Evolutionary conservation across 2,329 filamentous ascomycete genomes (phyloP).

Genomic region (Calonectria pteridis): DNA sequence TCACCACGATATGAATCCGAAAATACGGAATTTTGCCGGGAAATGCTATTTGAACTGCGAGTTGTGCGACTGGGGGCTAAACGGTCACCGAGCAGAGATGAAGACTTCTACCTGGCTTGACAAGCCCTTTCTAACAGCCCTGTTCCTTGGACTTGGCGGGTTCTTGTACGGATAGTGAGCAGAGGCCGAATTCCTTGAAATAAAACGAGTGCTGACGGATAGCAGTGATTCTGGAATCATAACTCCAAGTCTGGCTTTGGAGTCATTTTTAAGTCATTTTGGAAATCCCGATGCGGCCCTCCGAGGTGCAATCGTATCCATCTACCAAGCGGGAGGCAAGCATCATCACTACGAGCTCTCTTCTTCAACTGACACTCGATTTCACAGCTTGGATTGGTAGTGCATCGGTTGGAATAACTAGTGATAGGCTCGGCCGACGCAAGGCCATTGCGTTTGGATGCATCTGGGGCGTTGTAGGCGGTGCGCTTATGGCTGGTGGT

Average conservation of each 20-base stretch:
- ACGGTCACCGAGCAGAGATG: conserved; percentile 29
- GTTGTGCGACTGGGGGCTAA: not conserved
- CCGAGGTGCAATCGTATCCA: conserved; percentile 54
- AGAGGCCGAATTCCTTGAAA: rapidly evolving
- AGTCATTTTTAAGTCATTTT: conserved; percentile 52
- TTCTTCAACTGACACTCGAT: not conserved
- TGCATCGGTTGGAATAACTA: conserved; percentile 54
- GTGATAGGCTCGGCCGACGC: conserved; percentile 52
- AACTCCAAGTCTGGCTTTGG: conserved; percentile 54
- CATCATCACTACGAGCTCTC: not conserved
- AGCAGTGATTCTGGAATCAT: conserved; percentile 57
- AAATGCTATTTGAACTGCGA: not conserved
- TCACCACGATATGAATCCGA: conserved; percentile 17
- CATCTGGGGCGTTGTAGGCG: conserved; percentile 54
- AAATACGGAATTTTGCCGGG: not conserved
- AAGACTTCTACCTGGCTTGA: conserved; percentile 49
- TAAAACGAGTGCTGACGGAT: not conserved
- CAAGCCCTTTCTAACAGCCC: conserved; percentile 54
- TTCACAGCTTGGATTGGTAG: conserved; percentile 54
- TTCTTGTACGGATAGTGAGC: conserved; percentile 56
- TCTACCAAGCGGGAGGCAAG: conserved; percentile 55
- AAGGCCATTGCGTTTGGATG: conserved; percentile 56
- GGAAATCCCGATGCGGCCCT: conserved; percentile 50
- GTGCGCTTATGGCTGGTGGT: conserved; percentile 55
- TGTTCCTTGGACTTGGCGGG: conserved; percentile 55